Evolutionary conservation across 257 asterid species (phyloP).

Genomic region (Capsicum chinense): DNA sequence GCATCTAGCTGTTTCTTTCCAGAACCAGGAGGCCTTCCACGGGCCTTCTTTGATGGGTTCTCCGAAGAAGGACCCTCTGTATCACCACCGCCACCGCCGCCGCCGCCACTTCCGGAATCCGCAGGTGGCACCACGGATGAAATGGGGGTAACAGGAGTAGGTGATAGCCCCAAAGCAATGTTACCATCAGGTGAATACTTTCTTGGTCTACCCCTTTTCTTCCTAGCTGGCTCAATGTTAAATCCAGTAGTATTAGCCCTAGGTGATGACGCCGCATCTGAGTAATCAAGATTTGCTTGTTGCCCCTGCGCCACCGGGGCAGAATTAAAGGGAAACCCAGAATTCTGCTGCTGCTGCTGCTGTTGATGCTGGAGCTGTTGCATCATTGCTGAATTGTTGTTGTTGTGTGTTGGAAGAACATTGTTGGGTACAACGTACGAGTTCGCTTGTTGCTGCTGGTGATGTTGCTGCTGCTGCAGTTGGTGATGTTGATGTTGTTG

Average conservation of each 20-base stretch:
- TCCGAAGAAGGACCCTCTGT: conserved; percentile 42
- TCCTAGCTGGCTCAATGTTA: conserved; percentile 51
- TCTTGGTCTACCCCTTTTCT: conserved; percentile 76
- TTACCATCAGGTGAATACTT: conserved; percentile 68
- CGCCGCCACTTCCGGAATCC: conserved; percentile 49
- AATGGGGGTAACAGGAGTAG: conserved; percentile 58
- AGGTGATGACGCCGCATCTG: conserved; percentile 56
- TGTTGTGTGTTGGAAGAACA: conserved; percentile 25
- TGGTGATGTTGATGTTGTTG: conserved; percentile 43
- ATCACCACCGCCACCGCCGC: conserved; percentile 52
- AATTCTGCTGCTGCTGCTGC: conserved; percentile 54
- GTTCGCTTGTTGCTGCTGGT: conserved; percentile 47
- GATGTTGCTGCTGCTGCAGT: conserved; percentile 35
- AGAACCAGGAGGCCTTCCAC: conserved; percentile 66
- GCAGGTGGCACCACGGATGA: conserved; percentile 41
- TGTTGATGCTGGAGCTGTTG: conserved; percentile 41
- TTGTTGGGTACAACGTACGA: conserved; percentile 48
- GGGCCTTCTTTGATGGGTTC: conserved; percentile 45
- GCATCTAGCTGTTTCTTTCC: conserved; percentile 59
- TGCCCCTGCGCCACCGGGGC: conserved; percentile 16
- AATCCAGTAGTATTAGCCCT: conserved; percentile 43
- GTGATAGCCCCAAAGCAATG: conserved; percentile 73
- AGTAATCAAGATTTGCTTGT: conserved; percentile 46
- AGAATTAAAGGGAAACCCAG: conserved; percentile 60
- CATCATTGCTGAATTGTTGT: conserved; percentile 40